These are phyloP conservation scores for Yarrowia sp. DNA, from an alignment of 805 yeast species.

Conservation along the genomic window DNA sequence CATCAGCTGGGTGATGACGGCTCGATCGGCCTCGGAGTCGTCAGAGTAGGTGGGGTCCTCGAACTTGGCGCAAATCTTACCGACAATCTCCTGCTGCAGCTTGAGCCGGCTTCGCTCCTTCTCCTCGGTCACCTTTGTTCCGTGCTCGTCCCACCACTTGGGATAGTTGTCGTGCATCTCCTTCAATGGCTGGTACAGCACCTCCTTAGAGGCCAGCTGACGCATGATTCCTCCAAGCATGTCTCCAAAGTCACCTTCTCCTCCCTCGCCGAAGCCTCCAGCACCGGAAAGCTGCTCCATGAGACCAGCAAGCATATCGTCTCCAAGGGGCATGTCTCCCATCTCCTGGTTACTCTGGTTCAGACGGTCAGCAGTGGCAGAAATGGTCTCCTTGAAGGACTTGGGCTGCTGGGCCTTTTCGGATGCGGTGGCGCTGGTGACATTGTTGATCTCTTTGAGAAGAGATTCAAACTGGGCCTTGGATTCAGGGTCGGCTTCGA, in stretches of 20 bases:
- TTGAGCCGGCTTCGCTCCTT: conserved; percentile 62
- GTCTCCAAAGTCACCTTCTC: conserved; percentile 58
- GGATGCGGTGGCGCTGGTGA: conserved; percentile 18
- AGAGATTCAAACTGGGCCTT: conserved; percentile 59
- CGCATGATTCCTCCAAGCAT: conserved; percentile 76
- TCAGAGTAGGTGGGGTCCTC: conserved; percentile 71
- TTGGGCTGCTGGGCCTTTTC: conserved; percentile 31
- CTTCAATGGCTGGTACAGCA: conserved; percentile 85
- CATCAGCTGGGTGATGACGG: conserved; percentile 62
- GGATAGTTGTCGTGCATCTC: conserved; percentile 79
- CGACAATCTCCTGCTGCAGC: conserved; percentile 67
- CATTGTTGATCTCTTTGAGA: conserved; percentile 41
- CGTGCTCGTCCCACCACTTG: conserved; percentile 66
- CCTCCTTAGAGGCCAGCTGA: conserved; percentile 83
- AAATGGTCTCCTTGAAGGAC: conserved; percentile 72
- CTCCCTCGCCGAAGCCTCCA: conserved; percentile 48
- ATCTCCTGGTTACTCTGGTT: conserved; percentile 77
- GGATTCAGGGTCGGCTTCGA: conserved; percentile 62
- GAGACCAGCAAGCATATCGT: conserved; percentile 66
- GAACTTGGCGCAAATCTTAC: conserved; percentile 66
- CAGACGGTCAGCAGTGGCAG: conserved; percentile 79
- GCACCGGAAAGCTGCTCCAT: conserved; percentile 61
- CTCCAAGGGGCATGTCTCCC: conserved; percentile 51
- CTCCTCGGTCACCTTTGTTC: conserved; percentile 51
- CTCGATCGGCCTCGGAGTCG: conserved; percentile 53